These are phyloP conservation scores for Iberis pinnata DNA, from an alignment of 345 rosid genomes.

Conservation along the genomic window DNA sequence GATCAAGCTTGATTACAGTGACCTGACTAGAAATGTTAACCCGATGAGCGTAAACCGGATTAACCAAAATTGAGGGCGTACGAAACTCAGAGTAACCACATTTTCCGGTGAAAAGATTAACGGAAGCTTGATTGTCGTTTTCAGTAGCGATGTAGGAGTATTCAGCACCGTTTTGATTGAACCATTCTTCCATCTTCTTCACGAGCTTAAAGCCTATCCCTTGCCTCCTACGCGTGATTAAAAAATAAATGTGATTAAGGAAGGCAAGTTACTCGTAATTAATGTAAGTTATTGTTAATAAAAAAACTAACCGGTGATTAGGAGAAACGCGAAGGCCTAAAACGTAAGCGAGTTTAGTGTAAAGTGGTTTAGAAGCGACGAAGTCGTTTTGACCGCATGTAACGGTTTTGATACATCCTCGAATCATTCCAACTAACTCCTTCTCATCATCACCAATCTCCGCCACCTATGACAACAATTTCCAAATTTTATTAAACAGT, in stretches of 20 bases:
- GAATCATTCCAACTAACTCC: slow-evolving; percentile 71
- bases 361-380: slow-evolving; percentile 20
- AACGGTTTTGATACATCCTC: slow-evolving; percentile 91
- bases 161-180: slow-evolving; percentile 66
- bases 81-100: slow-evolving; percentile 89
- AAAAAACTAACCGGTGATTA: slow-evolving; percentile 47
- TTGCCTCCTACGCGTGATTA: slow-evolving; percentile 54
- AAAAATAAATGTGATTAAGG: too few species aligned
- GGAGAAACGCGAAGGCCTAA: slow-evolving; percentile 92
- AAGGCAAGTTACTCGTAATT: slow-evolving; percentile 3
- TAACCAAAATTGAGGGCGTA: slow-evolving; percentile 70
- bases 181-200: slow-evolving; percentile 61
- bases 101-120: slow-evolving; percentile 67
- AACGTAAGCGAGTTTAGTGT: slow-evolving; percentile 78
- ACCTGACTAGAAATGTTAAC: slow-evolving; percentile 37
- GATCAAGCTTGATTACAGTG: slow-evolving; percentile 38
- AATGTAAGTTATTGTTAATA: background rate
- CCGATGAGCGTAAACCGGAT: slow-evolving; percentile 80
- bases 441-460: slow-evolving; percentile 38
- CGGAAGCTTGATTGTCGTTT: slow-evolving; percentile 76
- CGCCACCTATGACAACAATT: slow-evolving; percentile 54
- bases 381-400: slow-evolving; percentile 53
- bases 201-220: slow-evolving; percentile 75
- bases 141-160: slow-evolving; percentile 88
- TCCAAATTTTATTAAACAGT: background rate